A percentile compares a stretch with the other conserved stretches of the same genome.
Evolutionary conservation across 768 basidiomycete species (phyloP).

Genomic region (Pleurotus pulmonarius): DNA sequence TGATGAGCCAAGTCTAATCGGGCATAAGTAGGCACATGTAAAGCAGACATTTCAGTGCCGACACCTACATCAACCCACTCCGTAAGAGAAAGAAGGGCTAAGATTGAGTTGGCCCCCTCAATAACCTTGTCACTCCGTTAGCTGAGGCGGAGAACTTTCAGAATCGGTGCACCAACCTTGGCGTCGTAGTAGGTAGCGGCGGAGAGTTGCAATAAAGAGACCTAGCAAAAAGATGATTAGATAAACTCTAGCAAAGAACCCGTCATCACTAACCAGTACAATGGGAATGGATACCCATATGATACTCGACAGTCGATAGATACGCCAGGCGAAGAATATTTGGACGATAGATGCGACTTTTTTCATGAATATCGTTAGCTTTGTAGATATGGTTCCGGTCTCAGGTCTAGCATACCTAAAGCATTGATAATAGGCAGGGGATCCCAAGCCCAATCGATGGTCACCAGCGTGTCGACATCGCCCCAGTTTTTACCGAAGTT

Average conservation of each 20-base stretch:
- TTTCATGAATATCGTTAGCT: too few species aligned
- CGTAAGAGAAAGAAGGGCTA: background rate
- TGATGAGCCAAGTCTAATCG: slow-evolving; percentile 14
- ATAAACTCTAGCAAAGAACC: background rate
- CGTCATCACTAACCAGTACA: slow-evolving; percentile 1
- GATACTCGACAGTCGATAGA: slow-evolving; percentile 3
- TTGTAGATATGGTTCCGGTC: background rate
- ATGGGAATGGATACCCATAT: slow-evolving; percentile 8
- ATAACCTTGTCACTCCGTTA: background rate
- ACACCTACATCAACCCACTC: background rate
- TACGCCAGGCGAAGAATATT: slow-evolving; percentile 13
- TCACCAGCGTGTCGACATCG: slow-evolving; percentile 9
- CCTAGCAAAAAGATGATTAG: background rate
- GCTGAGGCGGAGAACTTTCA: too few species aligned
- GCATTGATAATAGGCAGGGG: slow-evolving; percentile 6
- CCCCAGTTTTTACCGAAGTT: slow-evolving; percentile 16
- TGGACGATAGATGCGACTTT: slow-evolving; percentile 14
- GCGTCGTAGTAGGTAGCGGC: slow-evolving; percentile 1
- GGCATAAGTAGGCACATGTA: too few species aligned
- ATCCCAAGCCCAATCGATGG: slow-evolving; percentile 14
- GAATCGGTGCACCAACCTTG: background rate
- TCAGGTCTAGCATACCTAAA: background rate
- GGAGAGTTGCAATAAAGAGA: background rate
- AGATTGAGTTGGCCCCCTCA: background rate
- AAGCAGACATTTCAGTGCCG: too few species aligned